Base-by-base conservation (phyloP, 1,284 basidiomycete genomes). In the Golubevia pallescens region DNA sequence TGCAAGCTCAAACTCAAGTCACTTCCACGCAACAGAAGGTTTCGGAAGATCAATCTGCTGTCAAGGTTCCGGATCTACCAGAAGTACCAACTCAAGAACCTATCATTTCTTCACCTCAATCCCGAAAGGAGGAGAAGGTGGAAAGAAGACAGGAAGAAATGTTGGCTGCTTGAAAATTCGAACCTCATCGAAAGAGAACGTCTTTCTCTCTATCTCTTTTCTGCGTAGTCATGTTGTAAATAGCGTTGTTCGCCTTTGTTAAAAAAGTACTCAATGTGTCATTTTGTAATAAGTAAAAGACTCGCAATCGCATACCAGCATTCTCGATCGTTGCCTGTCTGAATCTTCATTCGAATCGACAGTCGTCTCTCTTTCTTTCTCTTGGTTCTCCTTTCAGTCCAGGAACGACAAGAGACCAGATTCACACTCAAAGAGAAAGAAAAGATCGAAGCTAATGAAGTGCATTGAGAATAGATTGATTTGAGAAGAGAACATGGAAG, bases 81-180 rank as follows among this genome's bases (percentile, higher is more conserved):
- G 42, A 48, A 16, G 42, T 48, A 13, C 42, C 42, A 48, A 48
- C 42, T 48, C 42, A 48, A 48, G 42, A 48, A 13, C 42, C 42
- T 13, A 16, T 48, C 16, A 16, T 16, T 48, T 48, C 42, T 13
- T 13, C 8, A 48, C 42, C 42, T 48, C 28, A 28, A 28, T 28
- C 28, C 28, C 28, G 28, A 51, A 34, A 53, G 60, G 51, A 13
- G 34, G 14, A 34, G 20, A 32, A 24, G 23, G 58, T 60, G 21
- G 53, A 61, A 28, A 52, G 38, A 13, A 38, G 34, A 52, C n/a
- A 16, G 60, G 48, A 42, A 16, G 23, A 59, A 2, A 59, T 34
- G 4, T 34, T 59, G 57, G 57, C 51, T 34, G 57, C 51, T n/a
- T 14, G 51, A 14, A 52, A 14, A 14, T 52, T 14, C 51, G 51